Evolutionary conservation across 148 eudicot genomes (phyloP).

Genomic region (Nyssa sinensis): DNA sequence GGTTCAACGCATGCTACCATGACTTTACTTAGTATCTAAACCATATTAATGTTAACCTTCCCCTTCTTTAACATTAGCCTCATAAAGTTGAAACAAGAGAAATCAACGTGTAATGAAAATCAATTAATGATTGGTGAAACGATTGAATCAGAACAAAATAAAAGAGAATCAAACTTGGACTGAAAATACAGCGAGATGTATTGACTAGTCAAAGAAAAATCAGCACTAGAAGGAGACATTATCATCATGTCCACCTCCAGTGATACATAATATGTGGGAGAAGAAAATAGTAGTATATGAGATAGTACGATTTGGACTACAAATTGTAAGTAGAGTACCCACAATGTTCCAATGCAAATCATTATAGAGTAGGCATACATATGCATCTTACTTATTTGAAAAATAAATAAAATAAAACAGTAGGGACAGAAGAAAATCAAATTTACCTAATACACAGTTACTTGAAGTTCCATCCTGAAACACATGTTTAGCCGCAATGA

Average conservation of each 20-base stretch:
- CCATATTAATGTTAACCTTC: too few relatives aligned
- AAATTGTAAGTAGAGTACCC: background rate
- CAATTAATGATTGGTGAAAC: too few relatives aligned
- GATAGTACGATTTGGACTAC: background rate
- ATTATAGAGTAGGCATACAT: background rate
- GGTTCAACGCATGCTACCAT: too few relatives aligned
- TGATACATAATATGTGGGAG: background rate
- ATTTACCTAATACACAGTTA: slow-evolving; percentile 49
- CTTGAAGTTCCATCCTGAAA: slow-evolving; percentile 22
- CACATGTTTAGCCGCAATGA: slow-evolving; percentile 31
- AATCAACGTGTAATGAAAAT: too few relatives aligned
- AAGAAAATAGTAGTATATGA: background rate
- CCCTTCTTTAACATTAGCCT: too few relatives aligned
- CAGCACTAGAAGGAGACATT: background rate
- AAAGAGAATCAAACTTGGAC: too few relatives aligned
- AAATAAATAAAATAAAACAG: background rate
- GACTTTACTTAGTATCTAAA: too few relatives aligned
- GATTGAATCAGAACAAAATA: too few relatives aligned
- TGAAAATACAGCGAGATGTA: too few relatives aligned
- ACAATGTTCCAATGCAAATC: background rate
- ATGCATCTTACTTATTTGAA: background rate
- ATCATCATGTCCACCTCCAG: background rate
- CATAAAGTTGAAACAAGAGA: too few relatives aligned
- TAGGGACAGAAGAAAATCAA: background rate
- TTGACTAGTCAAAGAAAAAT: background rate